Percentiles rank a stretch among this genome's conserved stretches.
Evolutionary conservation across 176 grass and related monocot genomes (phyloP).

Genomic region (Zoysia pacifica): DNA sequence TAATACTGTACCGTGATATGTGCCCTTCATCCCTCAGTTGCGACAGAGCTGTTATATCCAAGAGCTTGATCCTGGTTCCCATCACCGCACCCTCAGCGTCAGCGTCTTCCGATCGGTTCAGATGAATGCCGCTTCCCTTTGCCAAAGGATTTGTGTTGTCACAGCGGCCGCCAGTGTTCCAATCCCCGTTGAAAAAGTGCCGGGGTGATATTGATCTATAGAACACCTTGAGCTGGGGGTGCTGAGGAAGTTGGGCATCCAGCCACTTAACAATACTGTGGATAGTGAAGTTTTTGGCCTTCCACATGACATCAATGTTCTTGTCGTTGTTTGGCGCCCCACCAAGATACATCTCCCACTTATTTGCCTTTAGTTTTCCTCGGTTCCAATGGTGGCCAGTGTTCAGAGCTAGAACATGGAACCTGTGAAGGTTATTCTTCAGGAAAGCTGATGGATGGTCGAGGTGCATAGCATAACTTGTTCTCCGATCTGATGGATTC

Average conservation of each 20-base stretch:
- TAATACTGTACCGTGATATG: constrained; percentile 79
- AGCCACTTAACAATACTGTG: constrained; percentile 75
- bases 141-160: constrained; percentile 76
- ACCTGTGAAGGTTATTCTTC: constrained; percentile 63
- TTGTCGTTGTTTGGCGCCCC: constrained; percentile 62
- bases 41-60: constrained; percentile 80
- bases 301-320: constrained; percentile 69
- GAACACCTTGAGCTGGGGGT: constrained; percentile 70
- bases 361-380: constrained; percentile 79
- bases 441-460: constrained; percentile 71
- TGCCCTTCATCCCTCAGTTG: constrained; percentile 81
- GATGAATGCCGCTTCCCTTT: constrained; percentile 56
- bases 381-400: constrained; percentile 95
- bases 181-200: constrained; percentile 87
- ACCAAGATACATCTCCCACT: constrained; percentile 80
- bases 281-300: constrained; percentile 82
- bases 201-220: constrained; percentile 75
- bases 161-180: constrained; percentile 70
- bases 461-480: constrained; percentile 88
- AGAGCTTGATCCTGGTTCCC: constrained; percentile 63
- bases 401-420: constrained; percentile 82
- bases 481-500: constrained; percentile 53
- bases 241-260: constrained; percentile 60
- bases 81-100: constrained; percentile 60
- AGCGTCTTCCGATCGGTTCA: constrained; percentile 57